phyloP scores from a whole-genome alignment of 352 stramenopile species.

The Phytophthora vignae region DNA sequence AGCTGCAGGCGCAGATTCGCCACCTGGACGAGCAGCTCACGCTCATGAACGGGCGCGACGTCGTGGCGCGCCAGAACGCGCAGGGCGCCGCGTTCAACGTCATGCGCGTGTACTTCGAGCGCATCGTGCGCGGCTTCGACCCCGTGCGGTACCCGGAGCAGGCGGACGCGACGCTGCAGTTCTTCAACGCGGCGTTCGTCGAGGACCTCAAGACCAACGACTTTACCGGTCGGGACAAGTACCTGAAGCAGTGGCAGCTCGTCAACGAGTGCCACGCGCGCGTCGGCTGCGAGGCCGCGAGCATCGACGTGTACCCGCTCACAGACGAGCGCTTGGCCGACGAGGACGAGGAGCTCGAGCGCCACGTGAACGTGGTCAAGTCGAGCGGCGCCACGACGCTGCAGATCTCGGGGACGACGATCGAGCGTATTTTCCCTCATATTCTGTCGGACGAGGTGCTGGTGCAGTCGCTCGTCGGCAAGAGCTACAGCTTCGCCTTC shows the following conservation, averaged over 20 bases:
- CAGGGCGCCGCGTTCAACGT: slow-evolving; percentile 36
- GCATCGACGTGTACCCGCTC: slow-evolving; percentile 8
- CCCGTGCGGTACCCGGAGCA: slow-evolving; percentile 8
- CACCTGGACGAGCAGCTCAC: slow-evolving; percentile 5
- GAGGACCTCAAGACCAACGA: slow-evolving; percentile 46
- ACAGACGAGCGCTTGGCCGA: neutral
- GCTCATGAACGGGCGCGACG: slow-evolving; percentile 2
- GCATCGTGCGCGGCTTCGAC: slow-evolving; percentile 41
- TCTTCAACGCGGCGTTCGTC: slow-evolving; percentile 37
- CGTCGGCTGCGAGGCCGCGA: slow-evolving; percentile 13
- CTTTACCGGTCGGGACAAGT: slow-evolving; percentile 37
- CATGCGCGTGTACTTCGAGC: slow-evolving; percentile 41
- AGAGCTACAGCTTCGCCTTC: slow-evolving; percentile 51
- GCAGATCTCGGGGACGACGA: slow-evolving; percentile 47
- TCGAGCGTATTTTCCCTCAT: slow-evolving; percentile 55
- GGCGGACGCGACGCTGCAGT: slow-evolving; percentile 18
- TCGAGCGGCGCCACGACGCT: slow-evolving; percentile 39
- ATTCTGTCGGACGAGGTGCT: slow-evolving; percentile 48
- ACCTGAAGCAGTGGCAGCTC: slow-evolving; percentile 53
- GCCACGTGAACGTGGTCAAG: slow-evolving; percentile 22
- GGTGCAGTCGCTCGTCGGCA: slow-evolving; percentile 57
- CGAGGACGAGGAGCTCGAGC: neutral
- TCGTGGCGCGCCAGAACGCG: slow-evolving; percentile 30
- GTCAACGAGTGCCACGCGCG: slow-evolving; percentile 39
- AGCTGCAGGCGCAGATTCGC: slow-evolving; percentile 13